phyloP scores from a whole-genome alignment of 495 filamentous ascomycete genomes.

The Aspergillus taichungensis region DNA sequence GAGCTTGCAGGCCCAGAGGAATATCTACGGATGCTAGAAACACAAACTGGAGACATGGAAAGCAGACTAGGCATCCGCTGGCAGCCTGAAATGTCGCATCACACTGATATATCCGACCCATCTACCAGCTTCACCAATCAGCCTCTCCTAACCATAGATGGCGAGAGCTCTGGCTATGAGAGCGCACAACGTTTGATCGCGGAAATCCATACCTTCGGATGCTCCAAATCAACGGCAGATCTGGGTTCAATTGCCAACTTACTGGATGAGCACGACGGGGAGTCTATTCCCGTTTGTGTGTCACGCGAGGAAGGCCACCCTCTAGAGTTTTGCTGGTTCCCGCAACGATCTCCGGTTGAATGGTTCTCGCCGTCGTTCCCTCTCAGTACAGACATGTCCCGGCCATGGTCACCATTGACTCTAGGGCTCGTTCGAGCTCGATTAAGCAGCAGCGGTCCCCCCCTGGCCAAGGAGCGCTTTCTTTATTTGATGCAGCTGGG shows the following conservation, averaged over 20 bases:
- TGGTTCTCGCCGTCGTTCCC: constrained; percentile 13
- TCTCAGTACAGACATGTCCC: constrained; percentile 2
- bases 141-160: constrained; percentile 21
- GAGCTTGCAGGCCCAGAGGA: constrained; percentile 15
- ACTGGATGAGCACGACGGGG: constrained; percentile 28
- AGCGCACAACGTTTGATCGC: constrained; percentile 20
- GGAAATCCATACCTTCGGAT: constrained; percentile 22
- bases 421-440: constrained; percentile 27
- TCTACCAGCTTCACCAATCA: constrained; percentile 11
- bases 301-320: background rate
- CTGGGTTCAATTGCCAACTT: constrained; percentile 18
- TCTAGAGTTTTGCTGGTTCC: constrained; percentile 24
- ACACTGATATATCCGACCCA: constrained; percentile 13
- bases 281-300: constrained; percentile 9
- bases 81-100: constrained; percentile 6
- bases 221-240: constrained; percentile 21
- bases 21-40: constrained; percentile 18
- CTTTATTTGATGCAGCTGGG: constrained; percentile 32
- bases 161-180: constrained; percentile 18
- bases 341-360: constrained; percentile 23
- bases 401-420: constrained; percentile 10
- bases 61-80: constrained; percentile 23
- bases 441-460: constrained; percentile 8
- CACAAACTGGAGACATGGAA: constrained; percentile 19
- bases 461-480: constrained; percentile 6